These are phyloP conservation scores for Trichodelitschia bisporula DNA, from an alignment of 495 filamentous ascomycete species.

Conservation along the genomic window DNA sequence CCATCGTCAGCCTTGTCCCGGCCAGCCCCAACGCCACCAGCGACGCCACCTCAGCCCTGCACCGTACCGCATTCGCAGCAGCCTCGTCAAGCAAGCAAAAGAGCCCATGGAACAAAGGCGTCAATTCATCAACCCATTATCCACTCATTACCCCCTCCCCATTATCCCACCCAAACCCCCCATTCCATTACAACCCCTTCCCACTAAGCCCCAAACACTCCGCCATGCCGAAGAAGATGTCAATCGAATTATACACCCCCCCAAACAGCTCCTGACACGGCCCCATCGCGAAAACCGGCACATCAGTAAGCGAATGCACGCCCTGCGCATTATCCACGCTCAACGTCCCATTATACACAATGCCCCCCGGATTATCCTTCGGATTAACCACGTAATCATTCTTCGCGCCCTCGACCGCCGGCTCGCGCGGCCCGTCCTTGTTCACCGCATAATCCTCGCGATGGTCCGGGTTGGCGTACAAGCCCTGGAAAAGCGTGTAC, in stretches of 20 bases:
- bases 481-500: constrained; percentile 41
- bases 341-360: constrained; percentile 44
- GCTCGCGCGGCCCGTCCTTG: constrained; percentile 23
- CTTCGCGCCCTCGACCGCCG: constrained; percentile 18
- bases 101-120: too few relatives aligned
- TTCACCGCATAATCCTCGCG: constrained; percentile 35
- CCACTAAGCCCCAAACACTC: constrained; percentile 30
- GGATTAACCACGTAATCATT: constrained; percentile 32
- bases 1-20: too few relatives aligned
- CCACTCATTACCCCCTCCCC: too few relatives aligned
- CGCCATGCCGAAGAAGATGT: constrained; percentile 51
- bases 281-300: constrained; percentile 46
- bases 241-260: constrained; percentile 40
- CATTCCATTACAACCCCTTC: too few relatives aligned
- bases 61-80: too few relatives aligned
- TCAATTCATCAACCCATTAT: too few relatives aligned
- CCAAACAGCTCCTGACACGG: constrained; percentile 49
- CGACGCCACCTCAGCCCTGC: too few relatives aligned
- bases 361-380: constrained; percentile 34
- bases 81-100: too few relatives aligned
- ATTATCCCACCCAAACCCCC: too few relatives aligned
- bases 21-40: too few relatives aligned
- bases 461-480: constrained; percentile 38
- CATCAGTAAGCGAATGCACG: constrained; percentile 51
- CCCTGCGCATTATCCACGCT: constrained; percentile 29